Evolutionary conservation across 2,329 filamentous ascomycete genomes (phyloP).

Genomic region (Zarea fungicola): DNA sequence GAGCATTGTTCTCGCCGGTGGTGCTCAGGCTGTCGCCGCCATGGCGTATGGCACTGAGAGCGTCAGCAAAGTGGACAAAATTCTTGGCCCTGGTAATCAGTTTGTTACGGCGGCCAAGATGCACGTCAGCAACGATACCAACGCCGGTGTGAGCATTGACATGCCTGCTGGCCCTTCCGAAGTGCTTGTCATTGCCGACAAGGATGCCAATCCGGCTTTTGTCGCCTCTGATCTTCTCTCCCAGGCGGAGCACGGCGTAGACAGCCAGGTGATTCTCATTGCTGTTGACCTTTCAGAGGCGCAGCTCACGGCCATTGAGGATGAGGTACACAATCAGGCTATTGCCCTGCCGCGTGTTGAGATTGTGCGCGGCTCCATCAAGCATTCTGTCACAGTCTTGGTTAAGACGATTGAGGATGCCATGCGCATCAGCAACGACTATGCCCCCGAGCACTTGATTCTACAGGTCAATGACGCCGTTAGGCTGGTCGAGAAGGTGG

Average conservation of each 20-base stretch:
- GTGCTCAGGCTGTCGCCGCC: constrained; percentile 90
- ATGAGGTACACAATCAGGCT: constrained; percentile 85
- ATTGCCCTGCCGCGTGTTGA: constrained; percentile 82
- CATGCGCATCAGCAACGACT: constrained; percentile 81
- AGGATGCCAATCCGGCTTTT: constrained; percentile 82
- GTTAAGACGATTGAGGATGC: constrained; percentile 68
- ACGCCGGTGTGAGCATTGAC: constrained; percentile 90
- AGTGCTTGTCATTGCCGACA: constrained; percentile 92
- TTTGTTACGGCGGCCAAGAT: constrained; percentile 99
- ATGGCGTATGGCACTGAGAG: constrained; percentile 97
- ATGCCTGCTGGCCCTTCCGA: constrained; percentile 98
- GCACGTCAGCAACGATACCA: constrained; percentile 95
- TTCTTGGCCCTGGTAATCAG: constrained; percentile 94
- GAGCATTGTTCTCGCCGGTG: constrained; percentile 91
- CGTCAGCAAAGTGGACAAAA: constrained; percentile 96
- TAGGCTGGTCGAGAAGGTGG: constrained; percentile 67
- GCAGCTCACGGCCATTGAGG: constrained; percentile 77
- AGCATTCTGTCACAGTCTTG: constrained; percentile 82
- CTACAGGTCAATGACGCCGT: constrained; percentile 78
- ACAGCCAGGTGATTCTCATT: constrained; percentile 91
- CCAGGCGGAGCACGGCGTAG: constrained; percentile 93
- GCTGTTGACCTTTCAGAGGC: constrained; percentile 71
- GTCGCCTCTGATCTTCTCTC: constrained; percentile 92
- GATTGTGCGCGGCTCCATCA: constrained; percentile 85
- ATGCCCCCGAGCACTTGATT: constrained; percentile 95